phyloP scores from a whole-genome alignment of 2,329 filamentous ascomycete species.

The Magnaporthiopsis rhizophila region DNA sequence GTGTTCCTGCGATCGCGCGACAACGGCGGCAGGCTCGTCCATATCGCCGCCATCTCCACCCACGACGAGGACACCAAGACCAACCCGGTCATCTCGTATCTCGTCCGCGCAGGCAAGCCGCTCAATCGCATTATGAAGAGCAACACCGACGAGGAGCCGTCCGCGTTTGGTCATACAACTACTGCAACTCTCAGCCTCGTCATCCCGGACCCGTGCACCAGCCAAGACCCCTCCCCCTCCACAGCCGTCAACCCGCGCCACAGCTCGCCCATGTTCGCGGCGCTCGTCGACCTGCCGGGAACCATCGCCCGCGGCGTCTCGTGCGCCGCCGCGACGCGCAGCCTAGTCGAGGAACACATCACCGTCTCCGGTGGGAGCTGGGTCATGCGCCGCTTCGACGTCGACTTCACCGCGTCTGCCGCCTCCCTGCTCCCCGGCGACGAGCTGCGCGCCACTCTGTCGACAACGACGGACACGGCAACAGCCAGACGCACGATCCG shows the following conservation, averaged over 20 bases:
- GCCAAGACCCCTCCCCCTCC: slow-evolving; percentile 14
- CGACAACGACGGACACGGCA: not conserved
- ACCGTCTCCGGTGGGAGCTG: slow-evolving; percentile 2
- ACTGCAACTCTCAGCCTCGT: not conserved
- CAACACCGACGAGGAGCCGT: not conserved
- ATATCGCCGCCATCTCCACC: not conserved
- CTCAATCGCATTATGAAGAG: not conserved
- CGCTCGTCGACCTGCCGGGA: slow-evolving; percentile 22
- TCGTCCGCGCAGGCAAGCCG: not conserved
- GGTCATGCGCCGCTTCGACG: slow-evolving; percentile 19
- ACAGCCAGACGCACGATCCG: not conserved
- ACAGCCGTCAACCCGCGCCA: slow-evolving; percentile 34
- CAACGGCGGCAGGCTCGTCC: not conserved
- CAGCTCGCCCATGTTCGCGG: slow-evolving; percentile 25
- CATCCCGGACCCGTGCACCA: not conserved
- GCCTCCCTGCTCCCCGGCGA: slow-evolving; percentile 29
- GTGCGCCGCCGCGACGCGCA: slow-evolving; percentile 22
- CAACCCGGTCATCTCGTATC: not conserved
- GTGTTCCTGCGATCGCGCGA: not conserved
- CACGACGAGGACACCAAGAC: not conserved
- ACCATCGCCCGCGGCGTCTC: slow-evolving; percentile 34
- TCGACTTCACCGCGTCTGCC: slow-evolving; percentile 18
- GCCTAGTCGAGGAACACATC: slow-evolving; percentile 13
- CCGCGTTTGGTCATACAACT: not conserved
- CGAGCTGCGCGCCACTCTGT: slow-evolving; percentile 17